A percentile compares a stretch with the other conserved stretches of the same genome.
These are phyloP conservation scores for Durusdinium trenchii DNA, from an alignment of 73 alveolate species.

Conservation along the genomic window DNA sequence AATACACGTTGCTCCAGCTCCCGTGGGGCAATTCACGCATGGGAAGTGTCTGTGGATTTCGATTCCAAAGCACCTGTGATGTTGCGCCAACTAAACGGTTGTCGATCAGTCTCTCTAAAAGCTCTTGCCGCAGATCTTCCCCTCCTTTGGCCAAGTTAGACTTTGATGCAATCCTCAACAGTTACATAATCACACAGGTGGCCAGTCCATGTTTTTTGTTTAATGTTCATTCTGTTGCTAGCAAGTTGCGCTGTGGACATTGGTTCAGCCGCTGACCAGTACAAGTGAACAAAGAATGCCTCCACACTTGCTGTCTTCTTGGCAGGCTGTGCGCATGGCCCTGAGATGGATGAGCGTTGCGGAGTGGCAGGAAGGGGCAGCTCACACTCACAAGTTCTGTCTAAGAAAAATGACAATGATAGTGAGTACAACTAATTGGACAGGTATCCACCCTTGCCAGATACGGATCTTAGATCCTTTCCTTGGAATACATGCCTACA, in stretches of 20 bases:
- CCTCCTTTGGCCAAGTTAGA: neutral
- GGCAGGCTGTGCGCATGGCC: no score
- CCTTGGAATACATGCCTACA: neutral
- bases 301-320: no score
- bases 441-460: neutral
- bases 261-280: no score
- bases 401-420: no score
- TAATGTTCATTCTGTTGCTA: no score
- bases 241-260: no score
- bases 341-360: no score
- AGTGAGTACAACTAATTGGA: neutral
- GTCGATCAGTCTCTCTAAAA: neutral
- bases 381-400: neutral
- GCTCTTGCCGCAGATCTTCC: neutral
- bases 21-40: neutral
- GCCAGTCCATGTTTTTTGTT: no score
- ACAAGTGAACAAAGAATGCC: no score
- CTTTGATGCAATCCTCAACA: neutral
- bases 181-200: no score
- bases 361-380: neutral
- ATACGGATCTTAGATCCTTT: neutral
- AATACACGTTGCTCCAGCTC: neutral
- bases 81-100: neutral
- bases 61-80: neutral
- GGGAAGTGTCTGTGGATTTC: neutral